Base-by-base conservation (phyloP, 2,329 filamentous ascomycete species). In the Colletotrichum destructivum region DNA sequence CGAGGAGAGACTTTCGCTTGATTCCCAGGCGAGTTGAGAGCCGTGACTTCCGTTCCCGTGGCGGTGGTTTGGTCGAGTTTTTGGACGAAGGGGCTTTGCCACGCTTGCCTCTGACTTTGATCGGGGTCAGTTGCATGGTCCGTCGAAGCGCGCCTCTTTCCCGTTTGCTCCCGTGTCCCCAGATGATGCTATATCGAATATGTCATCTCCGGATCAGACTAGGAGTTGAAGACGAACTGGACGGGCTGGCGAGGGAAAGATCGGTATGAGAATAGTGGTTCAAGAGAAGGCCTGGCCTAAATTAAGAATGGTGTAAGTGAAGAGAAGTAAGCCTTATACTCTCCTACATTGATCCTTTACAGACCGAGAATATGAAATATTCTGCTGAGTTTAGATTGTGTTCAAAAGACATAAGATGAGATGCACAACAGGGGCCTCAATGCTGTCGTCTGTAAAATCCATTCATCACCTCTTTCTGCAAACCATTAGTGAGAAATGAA, bases 21-120 rank as follows among this genome's bases (percentile, higher is more conserved):
- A 12, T 31, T 2, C 26, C 26, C 52, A 35, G 21, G 46, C 65
- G 69, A 26, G 35, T 44, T 21, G 65, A 51, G 35, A 71, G 54
- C 18, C 52, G 65, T n/a, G 65, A 63, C 6, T 16, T 40, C 21
- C 40, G 44, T 31, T 64, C 69, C 46, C 42, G 47, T 9, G 44
- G 26, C 21, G 46, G 40, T 11, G 40, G 52, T 26, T 56, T 55
- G 44, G 67, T 66, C 38, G 54, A 18, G 13, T 31, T n/a, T 13
- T 47, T 64, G 44, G 62, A 66, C 46, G 70, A 71, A n/a, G 70
- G 26, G 59, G 69, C 16, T 46, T 55, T 77, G 47, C 78, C 77
- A 59, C 83, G 82, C 76, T 88, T 89, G 69, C 87, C 85, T 54
- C 83, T 82, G 67, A 88, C 78, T 55, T 78, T 84, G 71, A 89